Evolutionary conservation across 805 yeast genomes (phyloP).

Genomic region (Pichia insulana): DNA sequence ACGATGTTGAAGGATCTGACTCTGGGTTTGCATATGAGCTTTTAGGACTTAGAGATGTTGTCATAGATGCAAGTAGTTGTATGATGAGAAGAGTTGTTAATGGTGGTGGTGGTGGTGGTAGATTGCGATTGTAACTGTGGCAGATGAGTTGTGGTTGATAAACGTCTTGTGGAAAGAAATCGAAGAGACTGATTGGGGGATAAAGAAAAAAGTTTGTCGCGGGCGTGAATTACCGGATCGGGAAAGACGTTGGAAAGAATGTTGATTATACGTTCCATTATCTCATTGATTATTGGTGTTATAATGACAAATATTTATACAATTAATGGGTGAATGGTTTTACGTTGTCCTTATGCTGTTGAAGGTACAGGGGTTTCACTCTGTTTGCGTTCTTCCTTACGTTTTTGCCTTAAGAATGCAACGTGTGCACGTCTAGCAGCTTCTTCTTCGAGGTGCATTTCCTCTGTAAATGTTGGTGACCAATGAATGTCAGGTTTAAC

Average conservation of each 20-base stretch:
- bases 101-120: too few relatives aligned
- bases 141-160: too few relatives aligned
- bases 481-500: constrained; percentile 25
- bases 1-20: constrained; percentile 21
- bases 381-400: constrained; percentile 22
- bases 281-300: too few relatives aligned
- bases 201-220: too few relatives aligned
- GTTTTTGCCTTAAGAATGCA: constrained; percentile 34
- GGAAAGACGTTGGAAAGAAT: too few relatives aligned
- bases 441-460: constrained; percentile 16
- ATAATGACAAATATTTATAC: too few relatives aligned
- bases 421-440: constrained; percentile 12
- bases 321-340: too few relatives aligned
- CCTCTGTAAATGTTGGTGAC: constrained; percentile 21
- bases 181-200: too few relatives aligned
- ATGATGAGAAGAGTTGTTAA: neutral
- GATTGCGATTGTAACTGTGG: too few relatives aligned
- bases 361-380: constrained; percentile 1
- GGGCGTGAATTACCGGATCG: too few relatives aligned
- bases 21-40: constrained; percentile 6
- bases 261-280: neutral
- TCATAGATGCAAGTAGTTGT: neutral
- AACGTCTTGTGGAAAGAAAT: too few relatives aligned
- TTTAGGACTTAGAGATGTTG: neutral
- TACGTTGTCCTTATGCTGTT: too few relatives aligned